A percentile compares a stretch with the other conserved stretches of the same genome.
Evolutionary conservation across 352 stramenopile species (phyloP).

Genomic region (Globisporangium yorkense): DNA sequence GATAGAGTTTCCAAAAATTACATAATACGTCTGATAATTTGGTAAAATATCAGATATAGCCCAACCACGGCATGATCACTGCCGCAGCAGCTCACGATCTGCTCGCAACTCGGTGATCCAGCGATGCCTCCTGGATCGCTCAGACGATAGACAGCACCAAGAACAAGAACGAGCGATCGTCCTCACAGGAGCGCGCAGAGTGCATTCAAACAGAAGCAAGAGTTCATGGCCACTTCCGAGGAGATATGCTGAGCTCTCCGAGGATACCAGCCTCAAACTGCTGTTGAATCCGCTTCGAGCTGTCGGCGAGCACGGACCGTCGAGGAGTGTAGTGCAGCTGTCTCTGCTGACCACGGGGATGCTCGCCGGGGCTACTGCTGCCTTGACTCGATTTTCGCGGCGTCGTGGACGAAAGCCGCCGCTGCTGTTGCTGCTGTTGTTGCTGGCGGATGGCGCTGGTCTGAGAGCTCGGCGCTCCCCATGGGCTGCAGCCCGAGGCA

Average conservation of each 20-base stretch:
- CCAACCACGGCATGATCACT: too few relatives aligned
- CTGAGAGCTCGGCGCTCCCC: not conserved
- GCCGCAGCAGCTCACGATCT: too few relatives aligned
- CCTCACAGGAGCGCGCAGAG: too few relatives aligned
- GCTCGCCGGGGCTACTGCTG: not conserved
- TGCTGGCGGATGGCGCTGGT: not conserved
- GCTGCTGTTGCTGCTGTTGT: not conserved
- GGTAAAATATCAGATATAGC: too few relatives aligned
- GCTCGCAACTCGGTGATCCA: too few relatives aligned
- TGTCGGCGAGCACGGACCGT: slow-evolving; percentile 5
- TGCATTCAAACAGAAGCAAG: too few relatives aligned
- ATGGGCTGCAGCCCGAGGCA: not conserved
- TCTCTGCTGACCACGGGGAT: not conserved
- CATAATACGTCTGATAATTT: too few relatives aligned
- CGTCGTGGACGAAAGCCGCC: not conserved
- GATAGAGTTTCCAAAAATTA: too few relatives aligned
- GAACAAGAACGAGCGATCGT: too few relatives aligned
- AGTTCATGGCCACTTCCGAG: slow-evolving; percentile 2
- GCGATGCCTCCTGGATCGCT: too few relatives aligned
- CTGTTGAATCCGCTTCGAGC: slow-evolving; percentile 3
- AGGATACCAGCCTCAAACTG: not conserved
- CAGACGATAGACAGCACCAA: too few relatives aligned
- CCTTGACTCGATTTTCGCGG: slow-evolving; percentile 1
- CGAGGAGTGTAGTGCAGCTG: not conserved
- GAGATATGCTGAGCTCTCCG: slow-evolving; percentile 6